phyloP scores from a whole-genome alignment of 768 basidiomycete species.

The Kwoniella europaea region DNA sequence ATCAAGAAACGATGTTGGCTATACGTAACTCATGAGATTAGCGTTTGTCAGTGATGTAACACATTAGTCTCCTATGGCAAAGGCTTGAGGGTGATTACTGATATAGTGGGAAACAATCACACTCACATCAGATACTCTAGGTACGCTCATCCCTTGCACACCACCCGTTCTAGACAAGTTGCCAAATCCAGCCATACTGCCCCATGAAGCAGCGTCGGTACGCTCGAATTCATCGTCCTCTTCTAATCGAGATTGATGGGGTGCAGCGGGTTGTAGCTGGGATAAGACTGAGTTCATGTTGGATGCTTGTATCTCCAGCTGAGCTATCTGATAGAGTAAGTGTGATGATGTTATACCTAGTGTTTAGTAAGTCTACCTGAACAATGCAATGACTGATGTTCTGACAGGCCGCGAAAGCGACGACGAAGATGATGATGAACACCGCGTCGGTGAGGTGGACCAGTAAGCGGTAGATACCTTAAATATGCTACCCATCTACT shows the following conservation, averaged over 20 bases:
- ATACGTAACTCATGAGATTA: conserved; percentile 6
- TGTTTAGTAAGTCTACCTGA: not conserved
- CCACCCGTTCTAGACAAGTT: conserved; percentile 47
- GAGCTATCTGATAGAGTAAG: not conserved
- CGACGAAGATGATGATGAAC: conserved; percentile 8
- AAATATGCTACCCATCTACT: not conserved
- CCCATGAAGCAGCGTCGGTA: conserved; percentile 41
- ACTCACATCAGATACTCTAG: conserved; percentile 55
- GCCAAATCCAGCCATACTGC: conserved; percentile 46
- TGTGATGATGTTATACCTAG: not conserved
- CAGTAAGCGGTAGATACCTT: not conserved
- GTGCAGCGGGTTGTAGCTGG: conserved; percentile 32
- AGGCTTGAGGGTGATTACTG: not conserved
- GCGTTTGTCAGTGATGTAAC: too few relatives aligned
- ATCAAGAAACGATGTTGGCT: conserved; percentile 90
- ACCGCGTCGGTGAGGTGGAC: conserved; percentile 18
- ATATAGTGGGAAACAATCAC: not conserved
- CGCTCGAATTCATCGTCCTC: conserved; percentile 26
- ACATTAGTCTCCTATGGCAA: too few relatives aligned
- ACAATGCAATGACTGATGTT: not conserved
- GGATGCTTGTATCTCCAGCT: not conserved
- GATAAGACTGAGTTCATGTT: conserved; percentile 46
- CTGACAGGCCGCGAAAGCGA: conserved; percentile 27
- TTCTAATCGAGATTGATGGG: conserved; percentile 12
- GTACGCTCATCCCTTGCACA: conserved; percentile 53